Conservation (phyloP, 345 rosid species). For the Chamaenerion angustifolium region DNA sequence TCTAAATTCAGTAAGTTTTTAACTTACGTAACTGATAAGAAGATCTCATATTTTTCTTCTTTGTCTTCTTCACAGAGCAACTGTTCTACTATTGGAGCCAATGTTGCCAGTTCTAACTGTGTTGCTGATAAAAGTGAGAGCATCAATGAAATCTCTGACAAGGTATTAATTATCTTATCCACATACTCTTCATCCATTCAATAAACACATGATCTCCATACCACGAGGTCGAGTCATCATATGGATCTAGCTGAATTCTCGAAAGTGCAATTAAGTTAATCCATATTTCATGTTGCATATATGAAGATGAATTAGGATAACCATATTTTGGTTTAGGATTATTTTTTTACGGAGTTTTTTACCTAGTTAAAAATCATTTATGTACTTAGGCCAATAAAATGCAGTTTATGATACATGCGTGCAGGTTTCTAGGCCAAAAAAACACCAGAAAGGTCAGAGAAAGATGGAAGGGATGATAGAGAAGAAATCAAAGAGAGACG, state of each 20-base stretch:
- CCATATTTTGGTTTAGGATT: no score
- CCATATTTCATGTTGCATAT: no score
- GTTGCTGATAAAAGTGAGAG: conserved; percentile 12
- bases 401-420: conserved; percentile 6
- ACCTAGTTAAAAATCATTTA: neutral
- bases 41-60: neutral
- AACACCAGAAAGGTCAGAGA: conserved; percentile 27
- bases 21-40: neutral
- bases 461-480: conserved; percentile 28
- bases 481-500: conserved; percentile 21
- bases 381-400: neutral
- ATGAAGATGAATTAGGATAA: no score
- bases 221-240: no score
- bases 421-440: conserved; percentile 45
- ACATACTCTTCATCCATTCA: neutral
- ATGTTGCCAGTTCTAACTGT: conserved; percentile 12
- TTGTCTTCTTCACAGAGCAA: conserved; percentile 8
- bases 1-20: neutral
- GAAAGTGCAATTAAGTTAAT: no score
- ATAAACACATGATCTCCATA: neutral
- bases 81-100: conserved; percentile 9
- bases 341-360: neutral
- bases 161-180: conserved; percentile 16
- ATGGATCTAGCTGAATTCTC: no score
- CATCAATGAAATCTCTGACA: conserved; percentile 15